Base-by-base conservation (phyloP, 441 rosid genomes). In the Populus tomentosa region DNA sequence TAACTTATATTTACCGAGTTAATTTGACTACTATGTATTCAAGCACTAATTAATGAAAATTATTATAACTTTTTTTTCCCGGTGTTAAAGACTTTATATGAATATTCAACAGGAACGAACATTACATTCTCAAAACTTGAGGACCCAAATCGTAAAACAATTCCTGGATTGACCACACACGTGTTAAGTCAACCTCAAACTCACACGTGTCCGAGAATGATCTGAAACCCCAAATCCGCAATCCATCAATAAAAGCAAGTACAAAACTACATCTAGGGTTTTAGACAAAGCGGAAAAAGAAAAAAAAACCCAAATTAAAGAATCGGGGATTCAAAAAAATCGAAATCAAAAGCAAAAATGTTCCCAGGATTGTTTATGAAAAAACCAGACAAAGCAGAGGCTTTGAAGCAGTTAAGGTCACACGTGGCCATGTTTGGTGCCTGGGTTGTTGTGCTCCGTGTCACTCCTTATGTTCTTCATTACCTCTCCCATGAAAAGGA, bases 311-410 rank as follows among this genome's bases (percentile, higher is more conserved):
- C 10, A 18, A 32, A 24, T 30, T 13, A 14, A 30, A 16, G 18
- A 42, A 8, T 6, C 14, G 20, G 38, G 2, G 33, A 24, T 24
- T 66, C 16, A 26, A 66, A 24, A 2, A 10, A 18, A 18, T 68
- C 38, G 14, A 73, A 64, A 50, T 14, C 14, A 35, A 20, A 10
- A 36, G 33, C 1, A 18, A 67, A 18, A 80, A 96, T 96, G 99
- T 94, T 94, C 86, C 93, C 94, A 28, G 98, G 97, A 21, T 89
- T 94, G 93, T 91, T 95, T 73, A 84, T 89, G 94, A 82, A 86
- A 26, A 94, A 94, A 80, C 98, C 98, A 21, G 97, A 92, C 86
- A 95, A 95, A 87, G 89, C 85, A 28, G 92, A 65, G 79, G 99
- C 98, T 67, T 73, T 91, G 88, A 95, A 89, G 88, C 90, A 95